Percentiles rank a stretch among this genome's conserved stretches.
These are phyloP conservation scores for Globisporangium abappressorium DNA, from an alignment of 352 stramenopile genomes.

Conservation along the genomic window DNA sequence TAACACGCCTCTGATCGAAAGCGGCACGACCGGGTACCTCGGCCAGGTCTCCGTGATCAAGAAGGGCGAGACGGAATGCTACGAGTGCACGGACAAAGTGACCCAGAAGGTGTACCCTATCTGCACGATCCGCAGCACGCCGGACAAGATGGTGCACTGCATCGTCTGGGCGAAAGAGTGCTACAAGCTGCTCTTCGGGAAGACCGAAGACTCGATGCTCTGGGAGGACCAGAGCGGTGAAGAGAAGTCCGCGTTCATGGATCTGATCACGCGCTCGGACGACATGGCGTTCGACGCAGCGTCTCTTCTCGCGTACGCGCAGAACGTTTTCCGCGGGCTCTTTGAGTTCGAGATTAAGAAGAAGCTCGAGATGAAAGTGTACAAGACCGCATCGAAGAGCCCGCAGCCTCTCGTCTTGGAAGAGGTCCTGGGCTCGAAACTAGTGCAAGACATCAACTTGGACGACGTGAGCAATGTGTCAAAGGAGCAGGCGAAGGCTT, in stretches of 20 bases:
- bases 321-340: constrained; percentile 82
- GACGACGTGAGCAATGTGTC: constrained; percentile 13
- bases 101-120: constrained; percentile 99
- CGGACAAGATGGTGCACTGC: constrained; percentile 99
- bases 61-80: constrained; percentile 97
- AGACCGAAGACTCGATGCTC: constrained; percentile 93
- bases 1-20: constrained; percentile 92
- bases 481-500: constrained; percentile 39
- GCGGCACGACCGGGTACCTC: constrained; percentile 97
- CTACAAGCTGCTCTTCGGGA: constrained; percentile 87
- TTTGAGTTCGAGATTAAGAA: constrained; percentile 97
- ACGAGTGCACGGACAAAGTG: constrained; percentile 96
- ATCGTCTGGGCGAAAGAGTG: constrained; percentile 98
- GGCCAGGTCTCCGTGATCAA: constrained; percentile 98
- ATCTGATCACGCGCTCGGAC: constrained; percentile 47
- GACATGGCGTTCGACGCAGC: constrained; percentile 40
- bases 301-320: constrained; percentile 62
- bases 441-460: constrained; percentile 38
- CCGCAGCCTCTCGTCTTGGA: constrained; percentile 79
- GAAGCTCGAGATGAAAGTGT: constrained; percentile 94
- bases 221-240: constrained; percentile 85
- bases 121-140: constrained; percentile 99
- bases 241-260: constrained; percentile 87
- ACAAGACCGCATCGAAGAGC: constrained; percentile 93
- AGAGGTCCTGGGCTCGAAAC: constrained; percentile 42